Conservation (phyloP, 257 asterid species). For the Solanum okadae region DNA sequence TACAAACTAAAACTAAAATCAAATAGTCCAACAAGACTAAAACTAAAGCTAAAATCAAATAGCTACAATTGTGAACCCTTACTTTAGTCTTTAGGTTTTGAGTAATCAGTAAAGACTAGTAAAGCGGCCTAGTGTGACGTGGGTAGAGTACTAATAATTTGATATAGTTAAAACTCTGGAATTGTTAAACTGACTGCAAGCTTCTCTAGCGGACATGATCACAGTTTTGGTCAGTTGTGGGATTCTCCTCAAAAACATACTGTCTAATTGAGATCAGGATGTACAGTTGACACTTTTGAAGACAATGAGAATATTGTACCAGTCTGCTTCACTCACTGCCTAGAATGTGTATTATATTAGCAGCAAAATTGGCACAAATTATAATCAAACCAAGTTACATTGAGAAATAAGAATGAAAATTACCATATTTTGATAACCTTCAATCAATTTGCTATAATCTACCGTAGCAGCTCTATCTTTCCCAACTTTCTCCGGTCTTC, state of each 20-base stretch:
- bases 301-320: not conserved
- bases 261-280: not conserved
- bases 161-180: not conserved
- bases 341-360: not conserved
- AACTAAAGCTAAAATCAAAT: not conserved
- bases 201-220: not conserved
- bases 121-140: too few relatives aligned
- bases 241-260: not conserved
- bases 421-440: conserved; percentile 76
- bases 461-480: conserved; percentile 12
- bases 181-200: not conserved
- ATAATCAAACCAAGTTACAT: not conserved
- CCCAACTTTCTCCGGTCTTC: conserved; percentile 4
- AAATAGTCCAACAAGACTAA: not conserved
- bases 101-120: not conserved
- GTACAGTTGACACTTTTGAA: not conserved
- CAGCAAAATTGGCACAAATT: not conserved
- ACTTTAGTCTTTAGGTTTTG: not conserved
- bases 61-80: not conserved
- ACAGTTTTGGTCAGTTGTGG: not conserved
- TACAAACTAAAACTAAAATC: not conserved
- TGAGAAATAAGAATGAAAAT: not conserved
- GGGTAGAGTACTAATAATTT: not conserved
- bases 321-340: not conserved
- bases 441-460: conserved; percentile 50